Percentiles rank a stretch among this genome's conserved stretches.
Conservation (phyloP, 306 rosid genomes). For the Lathyrus sativus region DNA sequence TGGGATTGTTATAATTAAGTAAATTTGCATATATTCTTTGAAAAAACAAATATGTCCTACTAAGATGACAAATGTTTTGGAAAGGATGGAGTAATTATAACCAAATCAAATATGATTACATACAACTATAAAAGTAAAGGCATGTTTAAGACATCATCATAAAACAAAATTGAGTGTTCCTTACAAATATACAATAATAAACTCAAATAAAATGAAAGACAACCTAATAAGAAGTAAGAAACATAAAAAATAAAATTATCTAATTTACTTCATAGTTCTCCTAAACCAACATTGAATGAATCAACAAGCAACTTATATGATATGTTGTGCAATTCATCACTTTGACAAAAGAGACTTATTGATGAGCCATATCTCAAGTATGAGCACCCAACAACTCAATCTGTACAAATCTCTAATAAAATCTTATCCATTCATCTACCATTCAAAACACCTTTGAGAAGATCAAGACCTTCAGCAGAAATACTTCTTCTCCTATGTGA, state of each 20-base stretch:
- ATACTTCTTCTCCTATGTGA: slow-evolving; percentile 69
- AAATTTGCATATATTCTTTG: too few species aligned
- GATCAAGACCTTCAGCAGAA: slow-evolving; percentile 74
- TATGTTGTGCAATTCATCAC: slow-evolving; percentile 21
- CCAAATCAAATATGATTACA: too few species aligned
- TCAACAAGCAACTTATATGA: too few species aligned
- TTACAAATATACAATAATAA: slow-evolving; percentile 40
- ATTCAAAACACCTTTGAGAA: slow-evolving; percentile 67
- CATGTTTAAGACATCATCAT: background rate
- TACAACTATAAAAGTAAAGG: background rate
- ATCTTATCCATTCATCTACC: slow-evolving; percentile 34
- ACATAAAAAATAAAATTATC: slow-evolving; percentile 10
- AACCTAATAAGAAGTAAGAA: slow-evolving; percentile 5
- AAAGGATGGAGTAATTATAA: too few species aligned
- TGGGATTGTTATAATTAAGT: too few species aligned
- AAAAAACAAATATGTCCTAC: too few species aligned
- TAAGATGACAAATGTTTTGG: too few species aligned
- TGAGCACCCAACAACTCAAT: slow-evolving; percentile 35
- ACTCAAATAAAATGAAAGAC: slow-evolving; percentile 18
- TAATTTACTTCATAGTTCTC: slow-evolving; percentile 27
- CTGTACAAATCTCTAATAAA: slow-evolving; percentile 35
- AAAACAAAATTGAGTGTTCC: slow-evolving; percentile 24
- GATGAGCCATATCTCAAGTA: slow-evolving; percentile 6
- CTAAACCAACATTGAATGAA: background rate
- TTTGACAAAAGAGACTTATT: slow-evolving; percentile 28